phyloP scores from a whole-genome alignment of 2,329 filamentous ascomycete genomes.

The Diaporthe sp. region DNA sequence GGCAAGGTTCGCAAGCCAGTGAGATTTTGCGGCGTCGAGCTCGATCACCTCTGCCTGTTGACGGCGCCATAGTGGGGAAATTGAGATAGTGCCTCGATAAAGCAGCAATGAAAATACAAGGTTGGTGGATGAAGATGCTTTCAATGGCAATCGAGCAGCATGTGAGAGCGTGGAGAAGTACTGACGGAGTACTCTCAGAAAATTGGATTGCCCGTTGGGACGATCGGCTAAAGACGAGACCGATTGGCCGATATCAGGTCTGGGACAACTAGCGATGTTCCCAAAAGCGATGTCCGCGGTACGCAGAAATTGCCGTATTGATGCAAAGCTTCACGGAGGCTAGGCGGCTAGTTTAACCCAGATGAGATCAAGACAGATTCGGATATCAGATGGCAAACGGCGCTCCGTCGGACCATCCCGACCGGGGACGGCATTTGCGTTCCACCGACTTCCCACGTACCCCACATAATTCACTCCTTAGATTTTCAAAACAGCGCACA shows the following conservation, averaged over 20 bases:
- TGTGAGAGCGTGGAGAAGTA: background rate
- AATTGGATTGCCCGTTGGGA: background rate
- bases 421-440: background rate
- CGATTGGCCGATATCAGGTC: background rate
- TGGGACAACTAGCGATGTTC: background rate
- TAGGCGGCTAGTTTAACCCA: too few species aligned
- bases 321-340: too few species aligned
- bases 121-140: background rate
- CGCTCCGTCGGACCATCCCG: background rate
- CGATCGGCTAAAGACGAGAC: background rate
- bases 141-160: background rate
- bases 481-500: background rate
- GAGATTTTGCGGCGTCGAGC: conserved; percentile 39
- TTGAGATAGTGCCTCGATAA: background rate
- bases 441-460: background rate
- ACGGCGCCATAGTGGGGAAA: background rate
- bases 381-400: background rate
- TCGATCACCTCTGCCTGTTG: background rate
- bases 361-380: background rate
- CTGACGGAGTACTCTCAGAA: background rate
- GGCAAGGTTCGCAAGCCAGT: conserved; percentile 54
- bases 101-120: background rate
- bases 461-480: background rate
- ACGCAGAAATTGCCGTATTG: too few species aligned
- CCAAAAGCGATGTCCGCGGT: background rate